phyloP scores from a whole-genome alignment of 2,329 filamentous ascomycete species.

The Venturia pyrina region DNA sequence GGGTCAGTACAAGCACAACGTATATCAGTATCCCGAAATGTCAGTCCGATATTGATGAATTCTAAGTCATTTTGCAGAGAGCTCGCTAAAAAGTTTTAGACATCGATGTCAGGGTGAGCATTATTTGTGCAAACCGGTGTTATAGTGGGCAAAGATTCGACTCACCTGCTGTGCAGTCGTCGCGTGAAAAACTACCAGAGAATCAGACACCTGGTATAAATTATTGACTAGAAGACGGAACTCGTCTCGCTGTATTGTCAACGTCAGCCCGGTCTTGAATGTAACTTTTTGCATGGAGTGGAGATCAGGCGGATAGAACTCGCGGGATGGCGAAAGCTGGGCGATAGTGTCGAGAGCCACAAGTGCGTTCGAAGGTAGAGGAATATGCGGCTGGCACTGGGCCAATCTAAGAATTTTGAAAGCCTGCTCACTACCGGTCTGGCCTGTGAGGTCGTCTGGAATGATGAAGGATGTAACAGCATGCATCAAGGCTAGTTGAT shows the following conservation, averaged over 20 bases:
- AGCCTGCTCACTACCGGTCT: slow-evolving; percentile 23
- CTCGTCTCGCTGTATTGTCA: slow-evolving; percentile 24
- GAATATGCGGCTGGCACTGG: slow-evolving; percentile 14
- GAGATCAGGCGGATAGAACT: slow-evolving; percentile 20
- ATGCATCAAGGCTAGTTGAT: slow-evolving; percentile 25
- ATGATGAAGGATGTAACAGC: slow-evolving; percentile 27
- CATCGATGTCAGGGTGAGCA: no score
- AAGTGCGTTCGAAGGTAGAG: slow-evolving; percentile 13
- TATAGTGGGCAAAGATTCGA: no score
- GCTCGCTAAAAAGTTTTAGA: no score
- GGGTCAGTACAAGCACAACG: no score
- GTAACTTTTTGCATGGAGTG: slow-evolving; percentile 22
- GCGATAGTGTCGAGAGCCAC: slow-evolving; percentile 17
- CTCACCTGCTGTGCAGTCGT: neutral
- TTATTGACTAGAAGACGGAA: slow-evolving; percentile 15
- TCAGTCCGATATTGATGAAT: no score
- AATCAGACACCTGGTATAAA: slow-evolving; percentile 2
- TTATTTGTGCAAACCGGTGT: no score
- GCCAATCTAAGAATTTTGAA: slow-evolving; percentile 17
- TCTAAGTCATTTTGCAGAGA: no score
- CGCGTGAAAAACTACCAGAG: neutral
- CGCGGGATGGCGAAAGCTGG: slow-evolving; percentile 18
- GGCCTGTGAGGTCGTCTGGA: slow-evolving; percentile 25
- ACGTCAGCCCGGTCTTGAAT: slow-evolving; percentile 21
- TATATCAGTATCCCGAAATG: no score